Evolutionary conservation across 257 asterid species (phyloP).

Genomic region (Misopates orontium): DNA sequence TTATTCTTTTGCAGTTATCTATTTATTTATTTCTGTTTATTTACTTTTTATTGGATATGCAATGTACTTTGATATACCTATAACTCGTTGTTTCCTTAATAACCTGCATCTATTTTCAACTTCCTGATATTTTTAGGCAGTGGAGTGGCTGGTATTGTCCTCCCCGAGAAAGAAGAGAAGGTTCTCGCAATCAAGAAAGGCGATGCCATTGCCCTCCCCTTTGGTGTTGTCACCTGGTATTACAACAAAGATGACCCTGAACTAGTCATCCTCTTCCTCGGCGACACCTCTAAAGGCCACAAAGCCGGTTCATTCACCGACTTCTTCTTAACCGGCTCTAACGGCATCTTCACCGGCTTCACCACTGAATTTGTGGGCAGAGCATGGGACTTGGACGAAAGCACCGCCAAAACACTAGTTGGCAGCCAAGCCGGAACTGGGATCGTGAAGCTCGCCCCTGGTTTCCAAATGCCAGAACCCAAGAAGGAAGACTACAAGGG

Average conservation of each 20-base stretch:
- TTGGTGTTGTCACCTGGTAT: slow-evolving; percentile 90
- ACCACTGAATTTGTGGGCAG: slow-evolving; percentile 47
- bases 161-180: slow-evolving; percentile 85
- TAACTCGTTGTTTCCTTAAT: no score
- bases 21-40: no score
- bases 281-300: slow-evolving; percentile 53
- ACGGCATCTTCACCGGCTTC: slow-evolving; percentile 54
- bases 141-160: slow-evolving; percentile 83
- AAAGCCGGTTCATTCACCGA: slow-evolving; percentile 55
- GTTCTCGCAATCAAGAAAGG: slow-evolving; percentile 79
- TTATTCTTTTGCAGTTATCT: no score
- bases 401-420: slow-evolving; percentile 34
- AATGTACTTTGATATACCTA: no score
- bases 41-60: no score
- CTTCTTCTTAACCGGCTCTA: slow-evolving; percentile 51
- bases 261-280: slow-evolving; percentile 53
- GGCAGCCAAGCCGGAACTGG: slow-evolving; percentile 40
- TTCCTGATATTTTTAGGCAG: slow-evolving; percentile 37
- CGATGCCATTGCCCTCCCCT: slow-evolving; percentile 82
- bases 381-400: slow-evolving; percentile 58
- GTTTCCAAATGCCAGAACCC: slow-evolving; percentile 49
- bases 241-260: slow-evolving; percentile 70
- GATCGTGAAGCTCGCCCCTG: slow-evolving; percentile 41
- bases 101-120: no score
- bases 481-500: slow-evolving; percentile 47